Evolutionary conservation across 768 basidiomycete genomes (phyloP).

Genomic region (Rhodotorula toruloides): DNA sequence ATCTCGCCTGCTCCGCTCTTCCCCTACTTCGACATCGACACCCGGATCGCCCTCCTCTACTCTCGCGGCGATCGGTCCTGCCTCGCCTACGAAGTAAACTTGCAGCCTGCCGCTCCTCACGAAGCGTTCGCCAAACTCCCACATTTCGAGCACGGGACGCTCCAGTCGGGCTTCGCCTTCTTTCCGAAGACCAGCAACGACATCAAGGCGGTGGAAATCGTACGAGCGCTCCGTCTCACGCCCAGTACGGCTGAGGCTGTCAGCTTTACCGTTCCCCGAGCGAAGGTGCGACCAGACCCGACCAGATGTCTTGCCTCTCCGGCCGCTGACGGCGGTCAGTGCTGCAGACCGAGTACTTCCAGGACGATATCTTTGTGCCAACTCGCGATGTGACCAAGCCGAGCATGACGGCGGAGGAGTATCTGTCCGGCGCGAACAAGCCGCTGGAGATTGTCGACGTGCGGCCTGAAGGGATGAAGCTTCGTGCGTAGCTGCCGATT

Average conservation of each 20-base stretch:
- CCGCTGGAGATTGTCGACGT: slow-evolving; percentile 36
- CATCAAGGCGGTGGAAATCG: slow-evolving; percentile 47
- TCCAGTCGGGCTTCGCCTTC: slow-evolving; percentile 46
- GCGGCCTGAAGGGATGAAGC: slow-evolving; percentile 44
- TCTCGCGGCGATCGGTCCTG: slow-evolving; percentile 48
- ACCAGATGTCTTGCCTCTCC: not conserved
- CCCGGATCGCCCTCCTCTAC: slow-evolving; percentile 46
- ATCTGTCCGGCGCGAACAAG: slow-evolving; percentile 42
- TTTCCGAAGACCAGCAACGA: slow-evolving; percentile 46
- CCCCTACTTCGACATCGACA: slow-evolving; percentile 48
- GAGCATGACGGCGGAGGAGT: slow-evolving; percentile 36
- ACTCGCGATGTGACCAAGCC: slow-evolving; percentile 43
- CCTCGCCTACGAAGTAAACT: slow-evolving; percentile 45
- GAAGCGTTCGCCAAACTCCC: slow-evolving; percentile 44
- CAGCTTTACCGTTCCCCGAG: not conserved
- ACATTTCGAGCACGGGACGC: slow-evolving; percentile 43
- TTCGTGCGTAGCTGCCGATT: slow-evolving; percentile 1
- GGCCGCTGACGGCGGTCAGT: not conserved
- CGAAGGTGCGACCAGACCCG: not conserved
- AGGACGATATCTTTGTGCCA: slow-evolving; percentile 48
- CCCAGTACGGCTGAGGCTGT: slow-evolving; percentile 44
- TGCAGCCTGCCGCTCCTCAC: not conserved
- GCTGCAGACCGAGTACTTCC: slow-evolving; percentile 48
- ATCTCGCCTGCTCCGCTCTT: slow-evolving; percentile 48
- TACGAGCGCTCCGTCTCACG: slow-evolving; percentile 44